Base-by-base conservation (phyloP, 2,329 filamentous ascomycete genomes). In the Xylariales sp. region DNA sequence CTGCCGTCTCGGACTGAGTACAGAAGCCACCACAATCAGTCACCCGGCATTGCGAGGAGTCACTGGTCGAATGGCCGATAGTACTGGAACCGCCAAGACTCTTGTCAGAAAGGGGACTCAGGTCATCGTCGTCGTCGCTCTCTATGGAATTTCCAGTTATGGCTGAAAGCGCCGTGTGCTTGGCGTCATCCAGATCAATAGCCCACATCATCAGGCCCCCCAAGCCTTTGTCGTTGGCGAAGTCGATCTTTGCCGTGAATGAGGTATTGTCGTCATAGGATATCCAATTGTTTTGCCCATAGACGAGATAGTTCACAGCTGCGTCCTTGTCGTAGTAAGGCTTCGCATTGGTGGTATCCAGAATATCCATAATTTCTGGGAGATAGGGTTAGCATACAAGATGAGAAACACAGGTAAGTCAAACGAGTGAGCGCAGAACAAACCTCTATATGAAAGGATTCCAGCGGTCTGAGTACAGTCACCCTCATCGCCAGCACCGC, bases 241-340 rank as follows among this genome's bases (percentile, higher is more conserved):
- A 60, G 4, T 59, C 50, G 1, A 51, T 51, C 46, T 49, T 68
- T 67, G 64, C 65, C n/a, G 66, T 64, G 53, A 74, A 73, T 9
- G 39, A 34, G 10, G 34, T 20, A 16, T 25, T 31, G 9, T 41
- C 31, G 20, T 41, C 39, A 35, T 50, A 63, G 3, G 53, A 51
- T 2, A 63, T 50, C 61, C 60, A 63, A 35, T 62, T 51, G 38
- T 57, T 46, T 11, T 25, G 14, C 36, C 49, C 50, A 48, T 49
- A 63, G 3, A 43, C 45, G n/a, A 55, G 40, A 4, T 44, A 43
- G 36, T 59, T 59, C 4, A 58, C 58, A 2, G 49, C 57, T 1
- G 52, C 57, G 2, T 47, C 46, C 27, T 51, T 40, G 44, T 62
- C 40, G 33, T 33, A 33, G 4, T 28, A 24, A 1, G 38, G 35